A percentile compares a stretch with the other conserved stretches of the same genome.
These are phyloP conservation scores for Saturnispora saitoi DNA, from an alignment of 805 yeast species.

Conservation along the genomic window DNA sequence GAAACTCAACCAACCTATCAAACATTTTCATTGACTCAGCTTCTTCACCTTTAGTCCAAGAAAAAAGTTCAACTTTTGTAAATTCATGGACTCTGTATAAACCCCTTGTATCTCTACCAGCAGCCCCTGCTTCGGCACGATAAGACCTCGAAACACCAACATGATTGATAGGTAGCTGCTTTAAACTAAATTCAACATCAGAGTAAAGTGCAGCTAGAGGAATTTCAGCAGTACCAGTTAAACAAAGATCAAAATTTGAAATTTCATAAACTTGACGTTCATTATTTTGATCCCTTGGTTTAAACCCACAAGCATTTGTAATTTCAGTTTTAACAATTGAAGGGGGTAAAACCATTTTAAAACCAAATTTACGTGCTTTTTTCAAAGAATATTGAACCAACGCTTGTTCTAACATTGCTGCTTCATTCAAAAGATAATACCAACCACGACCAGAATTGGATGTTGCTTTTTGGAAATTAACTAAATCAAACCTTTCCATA, in stretches of 20 bases:
- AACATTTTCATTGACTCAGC: constrained; percentile 38
- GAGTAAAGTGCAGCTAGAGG: constrained; percentile 78
- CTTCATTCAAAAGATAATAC: constrained; percentile 78
- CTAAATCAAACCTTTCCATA: constrained; percentile 54
- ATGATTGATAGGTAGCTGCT: constrained; percentile 44
- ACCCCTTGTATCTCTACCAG: constrained; percentile 89
- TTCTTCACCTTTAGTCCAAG: constrained; percentile 44
- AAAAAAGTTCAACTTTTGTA: constrained; percentile 86
- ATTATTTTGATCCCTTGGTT: constrained; percentile 80
- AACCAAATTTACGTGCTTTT: constrained; percentile 59
- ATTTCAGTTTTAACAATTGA: constrained; percentile 72
- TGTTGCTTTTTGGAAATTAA: constrained; percentile 68
- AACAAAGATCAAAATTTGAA: constrained; percentile 40
- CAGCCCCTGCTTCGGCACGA: constrained; percentile 95
- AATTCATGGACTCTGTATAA: constrained; percentile 93
- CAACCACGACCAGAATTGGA: constrained; percentile 77
- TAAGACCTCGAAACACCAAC: constrained; percentile 83
- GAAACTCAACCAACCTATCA: constrained; percentile 54
- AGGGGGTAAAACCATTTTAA: constrained; percentile 71
- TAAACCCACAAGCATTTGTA: constrained; percentile 86
- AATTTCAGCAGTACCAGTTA: constrained; percentile 94
- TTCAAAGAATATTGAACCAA: constrained; percentile 69
- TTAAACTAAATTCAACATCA: constrained; percentile 27
- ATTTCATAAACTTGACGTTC: constrained; percentile 80
- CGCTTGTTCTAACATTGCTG: constrained; percentile 86